Conservation (phyloP, 2,329 filamentous ascomycete species). For the Stagonosporopsis cucurbitacearum region DNA sequence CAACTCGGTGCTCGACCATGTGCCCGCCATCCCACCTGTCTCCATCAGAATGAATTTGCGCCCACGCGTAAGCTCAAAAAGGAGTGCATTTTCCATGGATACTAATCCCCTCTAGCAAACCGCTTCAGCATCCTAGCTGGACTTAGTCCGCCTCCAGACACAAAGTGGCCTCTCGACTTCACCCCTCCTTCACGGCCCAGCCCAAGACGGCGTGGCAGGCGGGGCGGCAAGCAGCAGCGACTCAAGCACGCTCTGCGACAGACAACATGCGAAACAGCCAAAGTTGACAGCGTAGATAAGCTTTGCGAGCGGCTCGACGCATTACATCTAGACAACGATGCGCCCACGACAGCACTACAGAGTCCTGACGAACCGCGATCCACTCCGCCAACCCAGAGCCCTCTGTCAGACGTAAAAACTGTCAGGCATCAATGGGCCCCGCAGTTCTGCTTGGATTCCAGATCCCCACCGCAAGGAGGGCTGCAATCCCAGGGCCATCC, state of each 20-base stretch:
- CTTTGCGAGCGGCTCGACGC: slow-evolving; percentile 17
- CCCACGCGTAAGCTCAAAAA: slow-evolving; percentile 26
- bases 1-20: slow-evolving; percentile 9
- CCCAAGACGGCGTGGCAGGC: slow-evolving; percentile 27
- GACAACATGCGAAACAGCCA: neutral
- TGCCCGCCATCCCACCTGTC: slow-evolving; percentile 17
- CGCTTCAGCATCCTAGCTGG: slow-evolving; percentile 38
- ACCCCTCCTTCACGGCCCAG: slow-evolving; percentile 10
- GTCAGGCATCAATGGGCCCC: slow-evolving; percentile 34
- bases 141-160: slow-evolving; percentile 27
- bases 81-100: neutral
- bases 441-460: slow-evolving; percentile 27
- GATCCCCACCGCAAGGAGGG: neutral
- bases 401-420: slow-evolving; percentile 6
- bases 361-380: neutral
- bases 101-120: slow-evolving; percentile 28
- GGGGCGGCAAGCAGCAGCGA: slow-evolving; percentile 25
- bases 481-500: slow-evolving; percentile 1
- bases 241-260: slow-evolving; percentile 13
- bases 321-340: slow-evolving; percentile 18
- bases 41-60: slow-evolving; percentile 28
- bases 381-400: neutral
- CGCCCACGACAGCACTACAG: neutral
- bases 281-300: slow-evolving; percentile 10
- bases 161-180: slow-evolving; percentile 31